Evolutionary conservation across 2,329 filamentous ascomycete species (phyloP), one percentile per base, ranked within the genome.

Genomic region (Beauveria bassiana): DNA sequence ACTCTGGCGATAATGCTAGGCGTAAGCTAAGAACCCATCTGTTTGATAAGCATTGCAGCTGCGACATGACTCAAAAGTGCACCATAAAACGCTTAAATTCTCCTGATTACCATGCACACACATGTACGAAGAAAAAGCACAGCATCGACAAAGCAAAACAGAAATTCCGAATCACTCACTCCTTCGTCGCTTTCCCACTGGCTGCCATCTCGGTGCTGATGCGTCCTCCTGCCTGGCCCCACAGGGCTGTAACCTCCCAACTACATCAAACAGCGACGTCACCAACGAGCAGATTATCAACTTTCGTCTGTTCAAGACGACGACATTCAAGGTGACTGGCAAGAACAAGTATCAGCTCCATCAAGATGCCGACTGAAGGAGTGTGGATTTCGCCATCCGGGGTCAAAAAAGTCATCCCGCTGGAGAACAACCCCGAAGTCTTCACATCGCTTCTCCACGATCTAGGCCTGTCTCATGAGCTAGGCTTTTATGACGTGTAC

Each of bases 401-500:
- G 26, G 69, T 68, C 42, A 77, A 77, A 65, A 66, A 64, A 28
- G 71, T 77, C 51, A 75, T 77, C 22, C 75, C 75, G 1, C 71
- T 77, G 9, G 79, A 83, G 66, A 81, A 82, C 73, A 91, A 93
- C 72, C 90, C 91, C 0, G 86, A 89, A 69, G 86, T 93, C 53
- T 92, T 96, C 82, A 88, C 84, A 61, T 77, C 82, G 51, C 82
- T 96, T 18, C 81, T 89, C 28, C 84, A 85, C 70, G 84, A 86
- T 66, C 82, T 95, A 16, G 90, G 90, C 54, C 79, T 95, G 50
- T 87, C 89, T 1, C 71, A 78, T 28, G 77, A 80, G 43, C 79
- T 96, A 18, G 79, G 81, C 67, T 96, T 95, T 79, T 85, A 91
- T 74, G 91, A 96, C 72, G 88, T 96, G 72, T 93, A 85, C 79